Percentiles rank a stretch among this genome's conserved stretches.
Conservation (phyloP, 768 basidiomycete genomes). For the Suillus variegatus region DNA sequence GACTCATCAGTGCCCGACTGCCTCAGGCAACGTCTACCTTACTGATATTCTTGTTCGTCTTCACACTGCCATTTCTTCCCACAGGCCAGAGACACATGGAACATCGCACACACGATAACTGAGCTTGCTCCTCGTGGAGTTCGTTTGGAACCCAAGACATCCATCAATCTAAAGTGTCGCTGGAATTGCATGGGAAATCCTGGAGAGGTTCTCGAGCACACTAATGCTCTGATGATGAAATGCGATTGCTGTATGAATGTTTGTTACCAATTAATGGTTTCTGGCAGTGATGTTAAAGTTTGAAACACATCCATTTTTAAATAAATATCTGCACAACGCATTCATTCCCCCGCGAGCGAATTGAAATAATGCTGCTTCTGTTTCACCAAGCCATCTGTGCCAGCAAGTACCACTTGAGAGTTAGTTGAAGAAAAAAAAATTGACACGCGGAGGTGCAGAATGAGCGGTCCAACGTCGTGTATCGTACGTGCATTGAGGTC, state of each 20-base stretch:
- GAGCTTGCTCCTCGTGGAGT: slow-evolving; percentile 73
- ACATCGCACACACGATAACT: slow-evolving; percentile 78
- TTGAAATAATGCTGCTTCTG: slow-evolving; percentile 7
- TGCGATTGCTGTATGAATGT: not conserved
- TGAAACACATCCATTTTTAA: slow-evolving; percentile 1
- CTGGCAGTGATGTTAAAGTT: not conserved
- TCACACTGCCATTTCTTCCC: slow-evolving; percentile 8
- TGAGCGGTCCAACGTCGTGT: not conserved
- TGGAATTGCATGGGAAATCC: slow-evolving; percentile 89
- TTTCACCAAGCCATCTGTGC: slow-evolving; percentile 13
- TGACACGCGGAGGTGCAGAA: slow-evolving; percentile 7
- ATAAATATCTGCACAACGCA: slow-evolving; percentile 12
- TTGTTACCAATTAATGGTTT: not conserved
- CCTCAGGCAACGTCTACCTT: slow-evolving; percentile 1
- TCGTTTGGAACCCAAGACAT: slow-evolving; percentile 70
- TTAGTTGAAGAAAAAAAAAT: not conserved
- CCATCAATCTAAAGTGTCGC: slow-evolving; percentile 61
- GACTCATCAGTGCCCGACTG: slow-evolving; percentile 62
- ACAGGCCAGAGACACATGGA: slow-evolving; percentile 74
- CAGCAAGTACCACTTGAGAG: slow-evolving; percentile 9
- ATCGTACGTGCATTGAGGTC: not conserved
- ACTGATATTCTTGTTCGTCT: slow-evolving; percentile 6
- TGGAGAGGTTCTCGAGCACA: slow-evolving; percentile 64
- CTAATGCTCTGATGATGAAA: slow-evolving; percentile 18
- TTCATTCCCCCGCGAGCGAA: slow-evolving; percentile 8